Percentiles rank a stretch among this genome's conserved stretches.
phyloP scores from a whole-genome alignment of 208 protist genomes.

The Naegleria fowleri region DNA sequence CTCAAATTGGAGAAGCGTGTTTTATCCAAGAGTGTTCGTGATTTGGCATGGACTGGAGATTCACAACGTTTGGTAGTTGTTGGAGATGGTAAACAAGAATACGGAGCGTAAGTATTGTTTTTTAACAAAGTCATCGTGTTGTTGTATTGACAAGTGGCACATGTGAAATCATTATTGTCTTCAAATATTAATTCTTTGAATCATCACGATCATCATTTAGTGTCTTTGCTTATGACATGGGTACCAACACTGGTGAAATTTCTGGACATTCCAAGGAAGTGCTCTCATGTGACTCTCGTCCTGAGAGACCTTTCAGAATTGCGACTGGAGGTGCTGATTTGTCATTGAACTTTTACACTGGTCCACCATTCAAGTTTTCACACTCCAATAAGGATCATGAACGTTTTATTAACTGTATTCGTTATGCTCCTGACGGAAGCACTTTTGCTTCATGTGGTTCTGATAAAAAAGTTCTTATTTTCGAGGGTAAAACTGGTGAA shows the following conservation, averaged over 20 bases:
- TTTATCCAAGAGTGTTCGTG: conserved; percentile 50
- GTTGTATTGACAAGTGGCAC: not conserved
- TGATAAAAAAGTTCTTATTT: conserved; percentile 27
- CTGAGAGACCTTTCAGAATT: conserved; percentile 47
- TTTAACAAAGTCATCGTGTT: not conserved
- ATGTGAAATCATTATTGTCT: not conserved
- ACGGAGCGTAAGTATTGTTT: conserved; percentile 25
- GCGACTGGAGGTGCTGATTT: conserved; percentile 50
- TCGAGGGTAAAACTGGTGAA: conserved; percentile 55
- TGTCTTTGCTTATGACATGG: conserved; percentile 46
- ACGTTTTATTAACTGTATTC: conserved; percentile 60
- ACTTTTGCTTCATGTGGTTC: conserved; percentile 47
- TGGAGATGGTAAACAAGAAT: conserved; percentile 54
- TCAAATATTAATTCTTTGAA: not conserved
- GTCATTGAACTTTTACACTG: conserved; percentile 60
- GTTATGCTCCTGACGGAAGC: conserved; percentile 52
- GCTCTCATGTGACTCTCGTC: conserved; percentile 35
- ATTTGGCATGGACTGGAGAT: conserved; percentile 59
- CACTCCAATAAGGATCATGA: conserved; percentile 42
- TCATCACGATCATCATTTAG: not conserved
- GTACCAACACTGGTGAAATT: conserved; percentile 48
- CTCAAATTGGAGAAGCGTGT: conserved; percentile 39
- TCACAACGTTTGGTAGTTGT: conserved; percentile 54
- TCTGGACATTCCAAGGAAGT: conserved; percentile 53
- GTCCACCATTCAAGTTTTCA: conserved; percentile 56